A percentile compares a stretch with the other conserved stretches of the same genome.
Conservation (phyloP, 139 green algal genomes). For the Nannochloris sp. region DNA sequence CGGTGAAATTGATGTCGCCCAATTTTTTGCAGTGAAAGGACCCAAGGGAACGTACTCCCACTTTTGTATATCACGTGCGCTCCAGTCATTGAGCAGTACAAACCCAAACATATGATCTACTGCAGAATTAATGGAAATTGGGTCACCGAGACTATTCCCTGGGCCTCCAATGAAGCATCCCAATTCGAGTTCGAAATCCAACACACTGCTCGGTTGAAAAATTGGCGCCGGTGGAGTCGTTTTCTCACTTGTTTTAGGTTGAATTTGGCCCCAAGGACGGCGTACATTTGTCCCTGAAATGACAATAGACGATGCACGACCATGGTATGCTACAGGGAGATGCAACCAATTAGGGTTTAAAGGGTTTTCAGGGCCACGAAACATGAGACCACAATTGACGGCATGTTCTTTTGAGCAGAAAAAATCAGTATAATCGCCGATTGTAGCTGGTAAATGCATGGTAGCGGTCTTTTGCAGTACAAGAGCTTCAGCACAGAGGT, state of each 20-base stretch:
- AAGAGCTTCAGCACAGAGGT: constrained; percentile 40
- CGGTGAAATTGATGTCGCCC: constrained; percentile 74
- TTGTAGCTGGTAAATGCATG: constrained; percentile 68
- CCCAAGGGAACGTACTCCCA: constrained; percentile 92
- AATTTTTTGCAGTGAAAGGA: constrained; percentile 93
- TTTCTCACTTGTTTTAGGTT: neutral
- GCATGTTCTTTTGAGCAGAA: constrained; percentile 86
- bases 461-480: constrained; percentile 46
- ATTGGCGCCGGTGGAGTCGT: constrained; percentile 10
- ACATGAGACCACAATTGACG: constrained; percentile 75
- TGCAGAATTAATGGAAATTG: constrained; percentile 51
- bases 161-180: constrained; percentile 62
- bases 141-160: constrained; percentile 66
- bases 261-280: constrained; percentile 41
- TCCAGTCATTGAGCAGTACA: constrained; percentile 95
- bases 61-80: constrained; percentile 84
- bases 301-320: constrained; percentile 80
- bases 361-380: constrained; percentile 58
- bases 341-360: constrained; percentile 86
- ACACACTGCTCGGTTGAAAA: constrained; percentile 33
- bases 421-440: constrained; percentile 97
- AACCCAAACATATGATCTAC: constrained; percentile 81
- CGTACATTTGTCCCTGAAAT: constrained; percentile 64
- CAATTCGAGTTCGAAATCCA: constrained; percentile 95
- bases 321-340: constrained; percentile 89